These are phyloP conservation scores for Aspergillus vadensis DNA, from an alignment of 2,329 filamentous ascomycete species.

Conservation along the genomic window DNA sequence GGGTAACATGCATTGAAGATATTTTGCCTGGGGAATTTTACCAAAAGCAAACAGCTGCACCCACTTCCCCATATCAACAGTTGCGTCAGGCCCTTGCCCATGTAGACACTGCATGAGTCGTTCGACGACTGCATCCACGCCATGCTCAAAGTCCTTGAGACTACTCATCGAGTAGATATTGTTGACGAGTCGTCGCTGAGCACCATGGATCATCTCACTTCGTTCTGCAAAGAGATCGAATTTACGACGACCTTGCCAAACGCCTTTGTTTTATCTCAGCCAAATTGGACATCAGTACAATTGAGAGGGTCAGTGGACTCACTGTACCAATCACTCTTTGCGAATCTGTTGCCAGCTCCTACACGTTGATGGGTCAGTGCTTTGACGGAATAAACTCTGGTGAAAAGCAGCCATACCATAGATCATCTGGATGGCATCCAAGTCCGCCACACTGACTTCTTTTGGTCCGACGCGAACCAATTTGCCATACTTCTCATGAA, in stretches of 20 bases:
- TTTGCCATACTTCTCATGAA: neutral
- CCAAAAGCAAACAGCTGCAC: neutral
- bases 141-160: neutral
- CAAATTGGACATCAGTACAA: neutral
- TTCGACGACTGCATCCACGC: neutral
- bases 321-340: slow-evolving; percentile 1
- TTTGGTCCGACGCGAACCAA: neutral
- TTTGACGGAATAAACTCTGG: no score
- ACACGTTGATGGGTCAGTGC: no score
- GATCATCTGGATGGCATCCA: neutral
- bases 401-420: neutral
- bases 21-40: neutral
- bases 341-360: neutral
- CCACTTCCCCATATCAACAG: neutral
- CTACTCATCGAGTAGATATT: neutral
- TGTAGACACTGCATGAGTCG: neutral
- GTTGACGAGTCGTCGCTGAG: neutral
- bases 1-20: neutral
- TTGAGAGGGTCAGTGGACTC: neutral
- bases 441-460: neutral
- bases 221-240: neutral
- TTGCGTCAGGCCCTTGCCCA: neutral
- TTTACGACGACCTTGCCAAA: neutral
- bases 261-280: neutral
- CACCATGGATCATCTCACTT: neutral